These are phyloP conservation scores for Tetradesmus lagerheimii DNA, from an alignment of 139 green algal genomes.

Conservation along the genomic window DNA sequence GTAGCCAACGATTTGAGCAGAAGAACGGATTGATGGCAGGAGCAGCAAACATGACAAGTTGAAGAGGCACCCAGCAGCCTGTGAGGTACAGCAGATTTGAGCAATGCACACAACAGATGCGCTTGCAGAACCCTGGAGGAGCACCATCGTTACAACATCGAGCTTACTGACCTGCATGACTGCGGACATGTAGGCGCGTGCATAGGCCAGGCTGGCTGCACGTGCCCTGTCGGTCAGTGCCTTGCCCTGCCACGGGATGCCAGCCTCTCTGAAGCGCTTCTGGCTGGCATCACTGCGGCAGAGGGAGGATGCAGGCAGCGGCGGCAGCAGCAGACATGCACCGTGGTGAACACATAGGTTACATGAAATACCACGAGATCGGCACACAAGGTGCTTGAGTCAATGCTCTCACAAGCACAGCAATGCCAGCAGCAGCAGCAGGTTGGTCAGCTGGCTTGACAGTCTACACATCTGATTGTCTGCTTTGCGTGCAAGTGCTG, in stretches of 20 bases:
- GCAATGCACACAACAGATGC: not conserved
- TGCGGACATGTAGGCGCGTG: not conserved
- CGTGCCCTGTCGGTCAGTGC: slow-evolving; percentile 1
- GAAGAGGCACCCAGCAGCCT: not conserved
- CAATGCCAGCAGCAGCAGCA: too few species aligned
- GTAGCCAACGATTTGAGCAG: too few species aligned
- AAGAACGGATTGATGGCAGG: too few species aligned
- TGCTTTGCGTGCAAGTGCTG: too few species aligned
- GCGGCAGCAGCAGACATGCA: too few species aligned
- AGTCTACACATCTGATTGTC: not conserved
- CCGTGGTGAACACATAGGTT: too few species aligned
- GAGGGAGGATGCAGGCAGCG: not conserved
- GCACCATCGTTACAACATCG: not conserved
- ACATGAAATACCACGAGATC: too few species aligned
- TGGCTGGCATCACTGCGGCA: slow-evolving; percentile 17
- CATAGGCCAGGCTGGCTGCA: not conserved
- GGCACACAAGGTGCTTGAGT: not conserved
- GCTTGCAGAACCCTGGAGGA: not conserved
- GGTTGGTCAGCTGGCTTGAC: too few species aligned
- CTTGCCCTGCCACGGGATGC: slow-evolving; percentile 4
- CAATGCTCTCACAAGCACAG: too few species aligned
- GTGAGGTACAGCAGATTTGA: not conserved
- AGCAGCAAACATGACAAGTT: not conserved
- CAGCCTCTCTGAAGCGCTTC: slow-evolving; percentile 14
- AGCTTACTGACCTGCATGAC: not conserved